Evolutionary conservation across 257 asterid genomes (phyloP).

Genomic region (Solanum dulcamara): DNA sequence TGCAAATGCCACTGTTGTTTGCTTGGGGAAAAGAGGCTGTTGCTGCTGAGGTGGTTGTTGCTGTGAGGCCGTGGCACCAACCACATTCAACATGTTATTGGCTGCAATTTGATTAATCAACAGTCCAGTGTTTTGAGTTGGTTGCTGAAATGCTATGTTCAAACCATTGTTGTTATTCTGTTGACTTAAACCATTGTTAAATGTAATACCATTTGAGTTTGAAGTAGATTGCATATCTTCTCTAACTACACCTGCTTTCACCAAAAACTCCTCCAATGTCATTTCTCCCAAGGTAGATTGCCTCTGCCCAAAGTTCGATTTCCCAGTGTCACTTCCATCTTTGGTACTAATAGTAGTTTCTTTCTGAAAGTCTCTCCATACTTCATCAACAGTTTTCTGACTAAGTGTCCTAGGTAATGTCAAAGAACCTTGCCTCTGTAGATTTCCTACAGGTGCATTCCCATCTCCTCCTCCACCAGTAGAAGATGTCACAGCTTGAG

Average conservation of each 20-base stretch:
- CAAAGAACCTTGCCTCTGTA: slow-evolving; percentile 80
- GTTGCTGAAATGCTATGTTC: slow-evolving; percentile 46
- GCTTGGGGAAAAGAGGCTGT: slow-evolving; percentile 69
- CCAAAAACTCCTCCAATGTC: slow-evolving; percentile 76
- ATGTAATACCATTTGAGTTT: slow-evolving; percentile 16
- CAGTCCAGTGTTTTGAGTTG: slow-evolving; percentile 21
- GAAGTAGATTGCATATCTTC: slow-evolving; percentile 50
- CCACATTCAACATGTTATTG: slow-evolving; percentile 26
- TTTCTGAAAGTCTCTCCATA: slow-evolving; percentile 64
- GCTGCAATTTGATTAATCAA: slow-evolving; percentile 32
- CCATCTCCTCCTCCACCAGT: slow-evolving; percentile 27
- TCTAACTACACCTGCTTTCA: slow-evolving; percentile 71
- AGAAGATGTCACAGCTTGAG: slow-evolving; percentile 30
- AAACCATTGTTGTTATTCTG: slow-evolving; percentile 20
- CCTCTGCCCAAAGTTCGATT: slow-evolving; percentile 30
- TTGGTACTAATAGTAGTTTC: slow-evolving; percentile 30
- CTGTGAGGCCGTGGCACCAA: slow-evolving; percentile 21
- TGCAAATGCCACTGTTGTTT: slow-evolving; percentile 45
- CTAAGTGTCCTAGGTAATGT: slow-evolving; percentile 83
- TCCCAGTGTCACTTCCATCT: slow-evolving; percentile 25
- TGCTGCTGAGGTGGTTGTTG: slow-evolving; percentile 17
- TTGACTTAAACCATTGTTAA: slow-evolving; percentile 23
- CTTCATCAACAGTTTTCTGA: slow-evolving; percentile 80
- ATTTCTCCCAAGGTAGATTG: slow-evolving; percentile 72
- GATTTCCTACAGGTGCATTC: slow-evolving; percentile 29